phyloP scores from a whole-genome alignment of 306 rosid species.

The Hippophae tibetana region DNA sequence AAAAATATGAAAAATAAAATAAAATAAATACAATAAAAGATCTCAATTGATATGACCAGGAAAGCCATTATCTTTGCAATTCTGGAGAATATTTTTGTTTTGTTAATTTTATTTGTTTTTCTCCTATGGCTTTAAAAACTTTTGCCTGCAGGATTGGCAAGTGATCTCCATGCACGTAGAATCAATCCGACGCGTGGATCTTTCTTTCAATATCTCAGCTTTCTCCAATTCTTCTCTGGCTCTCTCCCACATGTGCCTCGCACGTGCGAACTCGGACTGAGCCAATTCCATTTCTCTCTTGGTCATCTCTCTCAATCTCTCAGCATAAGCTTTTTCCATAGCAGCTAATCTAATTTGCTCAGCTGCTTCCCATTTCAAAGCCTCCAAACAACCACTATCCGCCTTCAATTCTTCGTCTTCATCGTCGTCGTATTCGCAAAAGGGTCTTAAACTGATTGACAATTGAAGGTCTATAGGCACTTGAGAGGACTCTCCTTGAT shows the following conservation, averaged over 20 bases:
- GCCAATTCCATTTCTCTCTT: conserved; percentile 94
- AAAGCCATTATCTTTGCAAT: no score
- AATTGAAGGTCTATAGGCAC: conserved; percentile 67
- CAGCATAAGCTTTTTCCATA: conserved; percentile 90
- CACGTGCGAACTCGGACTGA: conserved; percentile 77
- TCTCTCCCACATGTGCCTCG: conserved; percentile 91
- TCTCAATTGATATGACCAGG: no score
- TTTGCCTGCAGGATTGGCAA: conserved; percentile 90
- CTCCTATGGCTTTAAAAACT: conserved; percentile 46
- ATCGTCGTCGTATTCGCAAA: conserved; percentile 5
- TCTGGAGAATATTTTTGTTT: no score
- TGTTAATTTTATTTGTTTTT: not conserved
- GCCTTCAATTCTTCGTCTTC: conserved; percentile 8
- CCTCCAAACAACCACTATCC: conserved; percentile 37
- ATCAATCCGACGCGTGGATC: conserved; percentile 49
- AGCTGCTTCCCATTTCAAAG: conserved; percentile 86
- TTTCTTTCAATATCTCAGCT: conserved; percentile 75
- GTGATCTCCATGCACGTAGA: conserved; percentile 95
- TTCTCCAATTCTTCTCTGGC: conserved; percentile 76
- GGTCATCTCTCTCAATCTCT: conserved; percentile 76
- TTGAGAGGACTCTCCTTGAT: conserved; percentile 18
- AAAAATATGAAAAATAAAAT: no score
- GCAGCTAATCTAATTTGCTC: conserved; percentile 91
- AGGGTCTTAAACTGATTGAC: conserved; percentile 60
- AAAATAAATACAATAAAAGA: no score